phyloP scores from a whole-genome alignment of 768 basidiomycete genomes.

The Ephemerocybe angulata region DNA sequence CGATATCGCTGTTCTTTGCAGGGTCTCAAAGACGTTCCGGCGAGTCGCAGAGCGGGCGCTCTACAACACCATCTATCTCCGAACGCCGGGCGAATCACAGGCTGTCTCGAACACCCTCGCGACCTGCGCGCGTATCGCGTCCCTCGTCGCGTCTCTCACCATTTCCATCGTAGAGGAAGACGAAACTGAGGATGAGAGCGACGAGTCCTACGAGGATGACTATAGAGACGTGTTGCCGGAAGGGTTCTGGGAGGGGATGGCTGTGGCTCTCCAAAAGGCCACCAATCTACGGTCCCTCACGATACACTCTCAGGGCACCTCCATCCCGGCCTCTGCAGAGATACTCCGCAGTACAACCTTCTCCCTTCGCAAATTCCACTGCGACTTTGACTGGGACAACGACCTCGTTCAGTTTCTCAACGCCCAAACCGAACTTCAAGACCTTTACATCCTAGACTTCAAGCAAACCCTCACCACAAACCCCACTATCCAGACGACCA shows the following conservation, averaged over 20 bases:
- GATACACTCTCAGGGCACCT: conserved; percentile 41
- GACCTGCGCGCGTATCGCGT: conserved; percentile 43
- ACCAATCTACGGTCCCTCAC: conserved; percentile 49
- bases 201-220: conserved; percentile 22
- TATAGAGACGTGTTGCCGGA: conserved; percentile 23
- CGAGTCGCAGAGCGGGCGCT: conserved; percentile 52
- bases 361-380: conserved; percentile 57
- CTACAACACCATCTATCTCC: conserved; percentile 56
- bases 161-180: conserved; percentile 38
- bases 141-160: conserved; percentile 51
- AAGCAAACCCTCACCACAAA: conserved; percentile 29
- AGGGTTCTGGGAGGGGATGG: conserved; percentile 49
- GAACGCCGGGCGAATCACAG: conserved; percentile 35
- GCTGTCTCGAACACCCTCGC: conserved; percentile 47
- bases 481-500: conserved; percentile 22
- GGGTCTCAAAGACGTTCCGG: conserved; percentile 55
- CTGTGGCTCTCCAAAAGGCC: conserved; percentile 45
- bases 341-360: conserved; percentile 39
- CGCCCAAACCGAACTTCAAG: conserved; percentile 42
- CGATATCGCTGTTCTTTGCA: conserved; percentile 55
- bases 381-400: conserved; percentile 63
- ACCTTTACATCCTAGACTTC: conserved; percentile 49
- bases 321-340: conserved; percentile 35
- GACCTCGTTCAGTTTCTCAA: conserved; percentile 52
- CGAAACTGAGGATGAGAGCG: conserved; percentile 19